Conservation (phyloP, 352 stramenopile genomes). For the Phytophthora lateralis region DNA sequence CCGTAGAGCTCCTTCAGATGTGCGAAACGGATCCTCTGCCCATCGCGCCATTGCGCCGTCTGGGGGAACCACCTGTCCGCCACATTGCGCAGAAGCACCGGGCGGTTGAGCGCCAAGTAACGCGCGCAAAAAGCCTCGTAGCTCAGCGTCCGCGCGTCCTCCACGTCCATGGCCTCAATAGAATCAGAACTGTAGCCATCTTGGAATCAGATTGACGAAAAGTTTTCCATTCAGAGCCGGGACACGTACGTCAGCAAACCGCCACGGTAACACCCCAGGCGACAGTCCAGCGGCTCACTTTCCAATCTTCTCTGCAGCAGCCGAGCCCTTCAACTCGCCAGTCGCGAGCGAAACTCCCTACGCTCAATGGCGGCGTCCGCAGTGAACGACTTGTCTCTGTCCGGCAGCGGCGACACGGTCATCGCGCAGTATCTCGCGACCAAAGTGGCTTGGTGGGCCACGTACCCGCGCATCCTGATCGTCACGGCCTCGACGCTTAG, state of each 20-base stretch:
- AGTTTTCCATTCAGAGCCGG: conserved; percentile 1
- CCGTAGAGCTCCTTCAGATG: conserved; percentile 54
- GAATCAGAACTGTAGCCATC: conserved; percentile 14
- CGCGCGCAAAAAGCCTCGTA: conserved; percentile 75
- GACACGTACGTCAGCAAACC: conserved; percentile 21
- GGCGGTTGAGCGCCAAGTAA: conserved; percentile 76
- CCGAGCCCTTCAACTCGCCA: conserved; percentile 1
- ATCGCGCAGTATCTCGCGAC: conserved; percentile 75
- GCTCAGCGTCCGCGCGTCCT: conserved; percentile 56
- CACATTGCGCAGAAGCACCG: conserved; percentile 74
- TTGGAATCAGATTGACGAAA: background rate
- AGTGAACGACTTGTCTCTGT: conserved; percentile 8
- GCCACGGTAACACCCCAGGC: conserved; percentile 4
- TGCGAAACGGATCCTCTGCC: conserved; percentile 43
- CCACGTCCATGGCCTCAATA: conserved; percentile 46
- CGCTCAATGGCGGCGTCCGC: conserved; percentile 27
- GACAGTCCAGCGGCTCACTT: conserved; percentile 14
- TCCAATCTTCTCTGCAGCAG: conserved; percentile 12
- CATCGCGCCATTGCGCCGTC: conserved; percentile 33
- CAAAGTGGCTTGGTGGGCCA: conserved; percentile 71
- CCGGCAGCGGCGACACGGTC: conserved; percentile 30
- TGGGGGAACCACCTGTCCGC: conserved; percentile 35
- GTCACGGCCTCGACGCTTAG: conserved; percentile 55
- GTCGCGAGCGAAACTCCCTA: conserved; percentile 7
- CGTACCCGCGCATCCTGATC: conserved; percentile 63